phyloP scores from a whole-genome alignment of 2,329 filamentous ascomycete genomes.

The Aurifilum marmelostoma region DNA sequence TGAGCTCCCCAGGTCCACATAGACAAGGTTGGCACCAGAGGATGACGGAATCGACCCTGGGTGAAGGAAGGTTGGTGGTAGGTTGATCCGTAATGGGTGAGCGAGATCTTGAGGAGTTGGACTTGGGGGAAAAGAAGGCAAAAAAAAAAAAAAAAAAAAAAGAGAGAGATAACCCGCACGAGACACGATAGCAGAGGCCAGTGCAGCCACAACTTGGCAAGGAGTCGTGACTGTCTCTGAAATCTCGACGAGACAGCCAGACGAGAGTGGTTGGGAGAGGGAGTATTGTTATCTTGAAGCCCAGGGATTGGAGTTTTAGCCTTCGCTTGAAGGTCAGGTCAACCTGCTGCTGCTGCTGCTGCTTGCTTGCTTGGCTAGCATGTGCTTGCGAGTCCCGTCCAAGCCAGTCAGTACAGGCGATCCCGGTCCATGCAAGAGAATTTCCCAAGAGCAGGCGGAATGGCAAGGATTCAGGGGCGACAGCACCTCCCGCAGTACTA shows the following conservation, averaged over 20 bases:
- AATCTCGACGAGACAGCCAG: background rate
- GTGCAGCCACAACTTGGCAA: background rate
- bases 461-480: slow-evolving; percentile 14
- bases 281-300: slow-evolving; percentile 4
- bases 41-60: background rate
- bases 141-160: too few relatives aligned
- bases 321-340: slow-evolving; percentile 7
- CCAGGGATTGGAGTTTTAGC: slow-evolving; percentile 9
- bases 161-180: background rate
- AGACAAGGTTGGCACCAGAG: background rate
- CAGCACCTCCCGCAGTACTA: slow-evolving; percentile 4
- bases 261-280: background rate
- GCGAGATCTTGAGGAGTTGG: background rate
- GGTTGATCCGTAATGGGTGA: background rate
- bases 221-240: background rate
- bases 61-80: background rate
- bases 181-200: background rate
- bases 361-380: background rate
- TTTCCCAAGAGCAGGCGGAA: background rate
- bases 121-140: too few relatives aligned
- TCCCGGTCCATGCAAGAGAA: slow-evolving; percentile 11
- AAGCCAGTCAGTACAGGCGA: background rate
- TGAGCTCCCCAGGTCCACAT: background rate
- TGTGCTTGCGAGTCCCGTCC: background rate
- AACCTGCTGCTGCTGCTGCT: background rate